These are phyloP conservation scores for Osmanthus fragrans DNA, from an alignment of 257 asterid species.

Conservation along the genomic window DNA sequence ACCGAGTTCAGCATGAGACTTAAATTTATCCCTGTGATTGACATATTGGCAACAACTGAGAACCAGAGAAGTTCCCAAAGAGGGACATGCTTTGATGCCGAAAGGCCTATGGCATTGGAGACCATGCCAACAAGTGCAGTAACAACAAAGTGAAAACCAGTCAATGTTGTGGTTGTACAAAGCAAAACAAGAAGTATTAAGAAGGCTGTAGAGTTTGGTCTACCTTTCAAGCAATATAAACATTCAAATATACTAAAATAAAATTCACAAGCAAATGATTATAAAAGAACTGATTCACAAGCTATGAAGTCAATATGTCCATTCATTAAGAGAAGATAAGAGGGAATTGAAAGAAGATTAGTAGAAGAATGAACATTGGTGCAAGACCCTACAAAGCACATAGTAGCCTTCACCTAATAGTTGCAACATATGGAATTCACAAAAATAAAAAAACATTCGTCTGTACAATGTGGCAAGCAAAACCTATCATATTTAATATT, in stretches of 20 bases:
- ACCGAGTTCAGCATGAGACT: slow-evolving; percentile 99
- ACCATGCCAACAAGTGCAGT: slow-evolving; percentile 94
- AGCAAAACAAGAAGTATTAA: slow-evolving; percentile 22
- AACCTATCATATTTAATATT: no score
- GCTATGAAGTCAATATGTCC: neutral
- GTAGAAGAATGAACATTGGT: no score
- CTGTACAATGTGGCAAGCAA: no score
- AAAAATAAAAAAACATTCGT: no score
- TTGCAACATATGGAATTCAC: neutral
- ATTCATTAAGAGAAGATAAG: no score
- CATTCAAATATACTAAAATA: slow-evolving; percentile 10
- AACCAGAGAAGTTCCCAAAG: slow-evolving; percentile 99
- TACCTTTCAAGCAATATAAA: slow-evolving; percentile 9
- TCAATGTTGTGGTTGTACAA: slow-evolving; percentile 83
- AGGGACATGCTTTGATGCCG: slow-evolving; percentile 88
- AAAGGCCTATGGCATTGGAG: slow-evolving; percentile 85
- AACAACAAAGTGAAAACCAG: slow-evolving; percentile 94
- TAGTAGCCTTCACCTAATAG: neutral
- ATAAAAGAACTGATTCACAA: slow-evolving; percentile 5
- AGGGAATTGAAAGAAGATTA: no score
- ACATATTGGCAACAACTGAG: slow-evolving; percentile 86
- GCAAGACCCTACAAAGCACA: no score
- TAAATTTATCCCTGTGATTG: slow-evolving; percentile 94
- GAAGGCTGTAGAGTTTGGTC: neutral
- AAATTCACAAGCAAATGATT: neutral